Evolutionary conservation across 352 stramenopile species (phyloP).

Genomic region (Globisporangium viniferum): DNA sequence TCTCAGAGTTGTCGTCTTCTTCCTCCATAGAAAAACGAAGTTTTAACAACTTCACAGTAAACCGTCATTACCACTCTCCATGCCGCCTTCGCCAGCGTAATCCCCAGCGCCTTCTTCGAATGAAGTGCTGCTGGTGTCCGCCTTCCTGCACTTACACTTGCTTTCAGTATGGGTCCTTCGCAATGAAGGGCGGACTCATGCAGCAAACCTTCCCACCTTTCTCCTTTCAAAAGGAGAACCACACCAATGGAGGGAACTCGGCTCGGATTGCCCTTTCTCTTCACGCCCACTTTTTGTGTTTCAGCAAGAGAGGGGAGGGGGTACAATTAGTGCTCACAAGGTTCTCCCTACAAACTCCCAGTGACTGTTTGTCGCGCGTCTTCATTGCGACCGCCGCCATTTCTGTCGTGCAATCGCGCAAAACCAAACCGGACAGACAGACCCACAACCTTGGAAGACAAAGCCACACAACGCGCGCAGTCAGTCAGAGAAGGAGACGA

Average conservation of each 20-base stretch:
- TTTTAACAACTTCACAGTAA: not conserved
- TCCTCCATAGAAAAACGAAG: not conserved
- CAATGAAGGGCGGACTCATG: not conserved
- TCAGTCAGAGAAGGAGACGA: not conserved
- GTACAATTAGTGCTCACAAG: not conserved
- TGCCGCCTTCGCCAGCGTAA: not conserved
- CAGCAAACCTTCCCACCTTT: not conserved
- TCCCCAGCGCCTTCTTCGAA: not conserved
- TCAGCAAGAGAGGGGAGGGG: not conserved
- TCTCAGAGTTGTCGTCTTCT: no score
- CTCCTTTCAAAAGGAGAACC: not conserved
- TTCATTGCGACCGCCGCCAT: not conserved
- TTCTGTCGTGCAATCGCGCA: constrained; percentile 6
- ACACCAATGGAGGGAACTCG: not conserved
- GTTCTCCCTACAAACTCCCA: not conserved
- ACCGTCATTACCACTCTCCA: not conserved
- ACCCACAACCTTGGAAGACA: not conserved
- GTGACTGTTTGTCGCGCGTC: not conserved
- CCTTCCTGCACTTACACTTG: not conserved
- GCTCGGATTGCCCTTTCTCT: not conserved
- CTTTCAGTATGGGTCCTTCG: not conserved
- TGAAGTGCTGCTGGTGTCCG: not conserved
- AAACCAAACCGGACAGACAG: not conserved
- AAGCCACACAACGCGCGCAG: not conserved
- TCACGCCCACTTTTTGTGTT: not conserved